Percentiles rank a stretch among this genome's conserved stretches.
Evolutionary conservation across 1,284 basidiomycete genomes (phyloP).

Genomic region (Rhodotorula sp.): DNA sequence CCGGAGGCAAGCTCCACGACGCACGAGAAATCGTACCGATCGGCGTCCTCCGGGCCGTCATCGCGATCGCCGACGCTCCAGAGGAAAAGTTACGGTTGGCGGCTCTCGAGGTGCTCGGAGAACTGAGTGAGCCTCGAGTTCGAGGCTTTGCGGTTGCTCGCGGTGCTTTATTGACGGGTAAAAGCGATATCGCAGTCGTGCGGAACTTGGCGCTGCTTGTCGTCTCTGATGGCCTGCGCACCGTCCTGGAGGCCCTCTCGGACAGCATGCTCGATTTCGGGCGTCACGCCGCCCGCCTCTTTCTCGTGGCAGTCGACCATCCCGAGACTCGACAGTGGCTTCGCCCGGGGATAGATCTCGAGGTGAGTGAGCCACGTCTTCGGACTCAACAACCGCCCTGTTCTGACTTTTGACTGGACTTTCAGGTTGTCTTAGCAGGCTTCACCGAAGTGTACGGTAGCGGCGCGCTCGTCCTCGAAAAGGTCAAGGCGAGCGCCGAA

Average conservation of each 20-base stretch:
- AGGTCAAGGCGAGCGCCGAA: constrained; percentile 69
- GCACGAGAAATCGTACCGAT: constrained; percentile 55
- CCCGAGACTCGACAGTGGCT: constrained; percentile 79
- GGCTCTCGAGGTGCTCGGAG: constrained; percentile 83
- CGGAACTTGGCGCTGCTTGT: constrained; percentile 82
- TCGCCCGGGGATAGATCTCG: constrained; percentile 79
- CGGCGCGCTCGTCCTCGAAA: constrained; percentile 67
- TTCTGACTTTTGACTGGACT: background rate
- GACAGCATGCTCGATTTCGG: constrained; percentile 81
- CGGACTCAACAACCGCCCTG: background rate
- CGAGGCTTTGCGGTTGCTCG: background rate
- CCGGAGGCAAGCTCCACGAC: constrained; percentile 3
- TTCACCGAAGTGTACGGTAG: constrained; percentile 89
- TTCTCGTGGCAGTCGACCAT: constrained; percentile 80
- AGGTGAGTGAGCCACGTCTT: constrained; percentile 57
- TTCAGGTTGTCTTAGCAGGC: constrained; percentile 65
- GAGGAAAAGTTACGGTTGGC: constrained; percentile 86
- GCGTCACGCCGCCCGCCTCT: constrained; percentile 75
- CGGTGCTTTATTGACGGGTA: background rate
- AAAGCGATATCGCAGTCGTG: constrained; percentile 47
- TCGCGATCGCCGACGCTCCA: constrained; percentile 86
- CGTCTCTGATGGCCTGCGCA: constrained; percentile 78
- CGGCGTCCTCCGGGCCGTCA: constrained; percentile 76
- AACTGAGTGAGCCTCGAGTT: constrained; percentile 65
- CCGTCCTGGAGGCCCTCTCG: constrained; percentile 77